Evolutionary conservation across 2,329 filamentous ascomycete genomes (phyloP), one percentile per base, ranked within the genome.

Genomic region (Colletotrichum navitas): DNA sequence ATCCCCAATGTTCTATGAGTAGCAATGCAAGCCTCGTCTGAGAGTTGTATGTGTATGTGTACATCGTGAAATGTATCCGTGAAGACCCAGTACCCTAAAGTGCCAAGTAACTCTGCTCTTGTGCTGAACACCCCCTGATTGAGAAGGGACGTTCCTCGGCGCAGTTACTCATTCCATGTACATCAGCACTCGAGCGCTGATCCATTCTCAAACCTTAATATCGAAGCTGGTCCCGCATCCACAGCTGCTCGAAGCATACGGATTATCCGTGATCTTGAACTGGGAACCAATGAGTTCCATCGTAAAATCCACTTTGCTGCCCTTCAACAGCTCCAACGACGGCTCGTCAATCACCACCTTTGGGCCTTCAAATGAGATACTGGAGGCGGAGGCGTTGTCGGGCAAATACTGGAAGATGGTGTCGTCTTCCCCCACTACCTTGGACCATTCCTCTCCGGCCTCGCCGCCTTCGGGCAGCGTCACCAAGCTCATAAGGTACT

Each of bases 151-250:
- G 8, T 16, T 2, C 24, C 14, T 29, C 14, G 14, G 26, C 16
- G 18, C 2, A 29, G 49, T 7, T 7, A 18, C 10, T 18, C 2
- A 2, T 29, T 4, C 24, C 1, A 29, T 29, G 26, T 10, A 11
- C 26, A 52, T 18, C 4, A 5, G 6, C 49, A 32, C 16, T 11
- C 1, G 7, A 29, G 26, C 63, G 45, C 56, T 43, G 36, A 21
- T 69, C 49, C 32, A 61, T 43, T 12, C 36, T 74, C 83, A 91
- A 80, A 88, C 82, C 79, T 95, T 94, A 75, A 98, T 94, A 83
- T 98, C 96, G 82, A 99, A 99, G 80, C 95, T 98, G 21, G 95
- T 98, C 10, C 96, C 96, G 82, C 96, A 99, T 1, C 96, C 96
- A 84, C 96, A 99, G 80, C 93, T 97, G 82, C 95, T 98, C 69